These are phyloP conservation scores for Ceratocystis alfenasii DNA, from an alignment of 2,329 filamentous ascomycete genomes.

Conservation along the genomic window DNA sequence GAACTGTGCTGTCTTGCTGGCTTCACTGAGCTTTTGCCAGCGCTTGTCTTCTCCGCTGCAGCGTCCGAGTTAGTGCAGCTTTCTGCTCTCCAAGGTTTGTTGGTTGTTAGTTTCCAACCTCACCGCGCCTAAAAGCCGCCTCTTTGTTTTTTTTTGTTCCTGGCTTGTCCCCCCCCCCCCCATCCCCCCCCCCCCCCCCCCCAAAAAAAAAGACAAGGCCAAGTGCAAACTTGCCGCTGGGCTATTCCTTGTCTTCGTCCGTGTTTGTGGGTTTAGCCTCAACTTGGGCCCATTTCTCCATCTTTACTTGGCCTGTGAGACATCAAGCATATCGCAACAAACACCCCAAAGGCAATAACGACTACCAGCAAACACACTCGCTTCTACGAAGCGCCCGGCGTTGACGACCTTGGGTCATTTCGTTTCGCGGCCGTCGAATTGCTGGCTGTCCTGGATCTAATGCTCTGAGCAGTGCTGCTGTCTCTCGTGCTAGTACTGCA, in stretches of 20 bases:
- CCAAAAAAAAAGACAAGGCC: not conserved
- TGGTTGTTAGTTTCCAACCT: not conserved
- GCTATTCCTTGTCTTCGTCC: conserved; percentile 8
- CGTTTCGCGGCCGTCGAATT: not conserved
- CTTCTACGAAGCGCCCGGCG: not conserved
- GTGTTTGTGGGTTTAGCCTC: conserved; percentile 7
- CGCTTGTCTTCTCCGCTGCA: not conserved
- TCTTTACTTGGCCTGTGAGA: conserved; percentile 8
- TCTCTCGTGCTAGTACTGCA: not conserved
- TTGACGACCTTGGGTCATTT: not conserved
- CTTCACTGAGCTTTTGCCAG: not conserved
- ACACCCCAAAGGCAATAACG: not conserved
- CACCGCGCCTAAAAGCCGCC: not conserved
- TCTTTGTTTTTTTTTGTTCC: not conserved
- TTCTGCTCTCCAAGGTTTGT: not conserved
- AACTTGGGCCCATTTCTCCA: not conserved
- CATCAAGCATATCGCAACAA: not conserved
- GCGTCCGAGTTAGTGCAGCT: not conserved
- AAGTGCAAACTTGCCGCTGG: conserved; percentile 5
- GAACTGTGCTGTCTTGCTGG: not conserved
- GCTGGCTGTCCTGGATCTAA: not conserved
- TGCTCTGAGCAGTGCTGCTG: not conserved
- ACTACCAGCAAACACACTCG: not conserved
- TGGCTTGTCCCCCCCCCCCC: not conserved
- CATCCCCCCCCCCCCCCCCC: not conserved